phyloP scores from a whole-genome alignment of 805 yeast species.

The Pichia cephalocereana region DNA sequence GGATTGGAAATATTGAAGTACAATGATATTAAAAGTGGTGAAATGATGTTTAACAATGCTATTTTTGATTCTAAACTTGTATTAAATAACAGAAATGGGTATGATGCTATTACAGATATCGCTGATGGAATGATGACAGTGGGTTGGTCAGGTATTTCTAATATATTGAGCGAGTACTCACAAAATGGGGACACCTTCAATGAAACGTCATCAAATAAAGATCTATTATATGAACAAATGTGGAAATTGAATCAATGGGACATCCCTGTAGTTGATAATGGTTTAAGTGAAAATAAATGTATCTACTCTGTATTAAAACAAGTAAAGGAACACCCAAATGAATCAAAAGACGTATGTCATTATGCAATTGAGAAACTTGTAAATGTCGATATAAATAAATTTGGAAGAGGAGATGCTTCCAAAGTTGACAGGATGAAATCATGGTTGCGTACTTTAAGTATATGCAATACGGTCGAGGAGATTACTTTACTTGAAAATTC shows the following conservation, averaged over 20 bases:
- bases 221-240: constrained; percentile 45
- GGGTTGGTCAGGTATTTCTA: constrained; percentile 53
- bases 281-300: constrained; percentile 33
- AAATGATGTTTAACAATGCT: constrained; percentile 48
- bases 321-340: constrained; percentile 29
- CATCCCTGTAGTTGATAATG: constrained; percentile 37
- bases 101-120: constrained; percentile 12
- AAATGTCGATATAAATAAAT: background rate
- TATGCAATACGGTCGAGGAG: constrained; percentile 19
- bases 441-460: constrained; percentile 26
- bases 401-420: background rate
- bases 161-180: constrained; percentile 22
- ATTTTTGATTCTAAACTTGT: constrained; percentile 36
- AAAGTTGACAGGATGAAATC: constrained; percentile 12
- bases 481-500: constrained; percentile 7
- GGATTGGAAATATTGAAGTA: constrained; percentile 37
- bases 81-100: background rate
- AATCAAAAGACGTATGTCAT: constrained; percentile 14
- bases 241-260: constrained; percentile 81
- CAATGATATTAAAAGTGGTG: constrained; percentile 16
- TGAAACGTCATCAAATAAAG: background rate
- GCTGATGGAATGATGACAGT: constrained; percentile 33
- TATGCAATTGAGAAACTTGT: constrained; percentile 4
- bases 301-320: constrained; percentile 45
- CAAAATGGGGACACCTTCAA: background rate